These are phyloP conservation scores for Flammula alnicola DNA, from an alignment of 1,284 basidiomycete genomes.

Conservation along the genomic window DNA sequence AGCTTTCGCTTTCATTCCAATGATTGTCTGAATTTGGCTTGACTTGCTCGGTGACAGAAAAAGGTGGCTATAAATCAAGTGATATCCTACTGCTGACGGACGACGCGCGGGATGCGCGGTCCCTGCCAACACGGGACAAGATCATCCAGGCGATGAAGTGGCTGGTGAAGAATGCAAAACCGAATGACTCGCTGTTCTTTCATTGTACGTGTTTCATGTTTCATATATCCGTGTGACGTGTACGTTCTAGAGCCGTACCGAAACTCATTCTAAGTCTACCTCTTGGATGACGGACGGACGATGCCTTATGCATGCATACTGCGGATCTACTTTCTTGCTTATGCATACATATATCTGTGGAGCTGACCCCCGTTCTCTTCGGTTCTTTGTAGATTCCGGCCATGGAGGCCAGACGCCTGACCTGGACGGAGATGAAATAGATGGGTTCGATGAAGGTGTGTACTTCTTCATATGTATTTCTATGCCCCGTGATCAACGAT, in stretches of 20 bases:
- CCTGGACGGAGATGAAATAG: slow-evolving; percentile 66
- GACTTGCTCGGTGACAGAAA: slow-evolving; percentile 38
- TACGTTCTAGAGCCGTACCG: no score
- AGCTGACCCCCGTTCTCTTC: no score
- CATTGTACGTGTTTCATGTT: slow-evolving; percentile 61
- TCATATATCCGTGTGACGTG: no score
- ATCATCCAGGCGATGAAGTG: slow-evolving; percentile 87
- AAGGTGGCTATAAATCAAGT: slow-evolving; percentile 66
- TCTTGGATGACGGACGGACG: no score
- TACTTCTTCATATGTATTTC: not conserved
- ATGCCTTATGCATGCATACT: not conserved
- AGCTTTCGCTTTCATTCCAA: not conserved
- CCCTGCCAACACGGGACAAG: slow-evolving; percentile 77
- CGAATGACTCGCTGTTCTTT: slow-evolving; percentile 86
- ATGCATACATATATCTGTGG: no score
- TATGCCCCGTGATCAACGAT: no score
- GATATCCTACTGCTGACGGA: slow-evolving; percentile 86
- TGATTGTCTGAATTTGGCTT: not conserved
- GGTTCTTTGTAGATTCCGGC: slow-evolving; percentile 73
- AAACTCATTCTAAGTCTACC: no score
- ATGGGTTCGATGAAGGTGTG: slow-evolving; percentile 73
- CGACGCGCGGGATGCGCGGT: slow-evolving; percentile 59
- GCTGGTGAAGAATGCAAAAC: slow-evolving; percentile 78
- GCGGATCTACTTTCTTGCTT: not conserved
- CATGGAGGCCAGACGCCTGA: slow-evolving; percentile 85